Evolutionary conservation across 2,329 filamentous ascomycete species (phyloP).

Genomic region (Tolypocladium endophyticum): DNA sequence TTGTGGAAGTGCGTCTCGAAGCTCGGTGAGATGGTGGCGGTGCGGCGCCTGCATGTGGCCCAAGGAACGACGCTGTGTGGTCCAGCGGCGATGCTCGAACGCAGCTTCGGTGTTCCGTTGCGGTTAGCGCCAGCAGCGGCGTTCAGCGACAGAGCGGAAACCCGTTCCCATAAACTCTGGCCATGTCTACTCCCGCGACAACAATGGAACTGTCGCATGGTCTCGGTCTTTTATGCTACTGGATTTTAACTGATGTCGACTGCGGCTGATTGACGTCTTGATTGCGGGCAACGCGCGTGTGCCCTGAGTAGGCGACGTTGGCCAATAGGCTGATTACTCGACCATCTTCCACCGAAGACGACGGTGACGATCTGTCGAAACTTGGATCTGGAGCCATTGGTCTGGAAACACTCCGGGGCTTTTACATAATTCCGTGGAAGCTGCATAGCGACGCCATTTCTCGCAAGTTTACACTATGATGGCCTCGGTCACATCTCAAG

Average conservation of each 20-base stretch:
- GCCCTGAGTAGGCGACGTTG: background rate
- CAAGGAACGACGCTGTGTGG: background rate
- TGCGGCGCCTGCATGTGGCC: background rate
- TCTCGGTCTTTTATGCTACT: background rate
- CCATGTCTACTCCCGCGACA: background rate
- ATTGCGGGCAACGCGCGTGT: background rate
- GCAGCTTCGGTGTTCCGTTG: background rate
- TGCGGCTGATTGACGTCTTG: background rate
- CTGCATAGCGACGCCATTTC: background rate
- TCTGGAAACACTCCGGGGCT: background rate
- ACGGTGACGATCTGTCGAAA: background rate
- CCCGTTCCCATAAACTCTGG: background rate
- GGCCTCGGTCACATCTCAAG: constrained; percentile 28
- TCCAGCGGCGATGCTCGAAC: background rate
- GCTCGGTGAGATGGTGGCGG: background rate
- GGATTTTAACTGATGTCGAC: background rate
- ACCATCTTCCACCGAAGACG: background rate
- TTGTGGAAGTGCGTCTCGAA: background rate
- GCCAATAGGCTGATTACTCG: background rate
- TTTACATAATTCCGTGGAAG: background rate
- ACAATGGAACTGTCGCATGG: background rate
- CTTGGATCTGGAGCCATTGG: no score
- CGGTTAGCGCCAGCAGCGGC: background rate
- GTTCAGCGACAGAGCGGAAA: background rate
- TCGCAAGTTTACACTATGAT: constrained; percentile 4